Conservation (phyloP, 148 eudicot species). For the Cornus kousa region DNA sequence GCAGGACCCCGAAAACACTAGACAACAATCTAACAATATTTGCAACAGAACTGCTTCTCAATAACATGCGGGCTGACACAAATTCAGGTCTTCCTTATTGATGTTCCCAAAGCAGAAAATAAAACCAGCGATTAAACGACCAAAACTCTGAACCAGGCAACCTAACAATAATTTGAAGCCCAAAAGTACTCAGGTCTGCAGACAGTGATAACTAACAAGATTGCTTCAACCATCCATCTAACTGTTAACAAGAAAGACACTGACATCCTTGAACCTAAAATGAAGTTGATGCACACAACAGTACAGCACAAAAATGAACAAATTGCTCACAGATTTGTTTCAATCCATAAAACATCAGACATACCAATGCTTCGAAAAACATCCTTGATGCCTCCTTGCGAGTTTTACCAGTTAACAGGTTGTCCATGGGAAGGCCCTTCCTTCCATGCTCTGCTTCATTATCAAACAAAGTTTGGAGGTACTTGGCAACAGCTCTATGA, state of each 20-base stretch:
- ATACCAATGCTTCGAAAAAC: constrained; percentile 98
- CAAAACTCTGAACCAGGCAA: not conserved
- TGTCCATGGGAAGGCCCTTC: constrained; percentile 62
- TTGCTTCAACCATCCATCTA: not conserved
- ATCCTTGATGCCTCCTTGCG: constrained; percentile 98
- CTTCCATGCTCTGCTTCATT: constrained; percentile 65
- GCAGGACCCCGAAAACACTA: not conserved
- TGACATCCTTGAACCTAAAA: no score
- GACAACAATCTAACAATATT: not conserved
- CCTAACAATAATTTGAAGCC: not conserved
- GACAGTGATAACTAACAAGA: not conserved
- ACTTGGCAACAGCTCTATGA: constrained; percentile 91
- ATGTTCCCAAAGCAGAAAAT: no score
- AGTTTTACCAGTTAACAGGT: constrained; percentile 69
- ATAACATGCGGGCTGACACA: not conserved
- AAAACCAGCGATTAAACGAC: not conserved
- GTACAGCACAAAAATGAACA: not conserved
- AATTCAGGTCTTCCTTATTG: not conserved
- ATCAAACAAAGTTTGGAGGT: constrained; percentile 75
- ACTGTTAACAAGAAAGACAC: no score
- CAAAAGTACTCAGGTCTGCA: no score
- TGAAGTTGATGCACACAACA: no score
- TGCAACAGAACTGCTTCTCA: not conserved
- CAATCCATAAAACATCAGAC: constrained; percentile 15
- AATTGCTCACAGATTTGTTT: not conserved